Evolutionary conservation across 805 yeast species (phyloP).

Genomic region (Kodamaea sagamina): DNA sequence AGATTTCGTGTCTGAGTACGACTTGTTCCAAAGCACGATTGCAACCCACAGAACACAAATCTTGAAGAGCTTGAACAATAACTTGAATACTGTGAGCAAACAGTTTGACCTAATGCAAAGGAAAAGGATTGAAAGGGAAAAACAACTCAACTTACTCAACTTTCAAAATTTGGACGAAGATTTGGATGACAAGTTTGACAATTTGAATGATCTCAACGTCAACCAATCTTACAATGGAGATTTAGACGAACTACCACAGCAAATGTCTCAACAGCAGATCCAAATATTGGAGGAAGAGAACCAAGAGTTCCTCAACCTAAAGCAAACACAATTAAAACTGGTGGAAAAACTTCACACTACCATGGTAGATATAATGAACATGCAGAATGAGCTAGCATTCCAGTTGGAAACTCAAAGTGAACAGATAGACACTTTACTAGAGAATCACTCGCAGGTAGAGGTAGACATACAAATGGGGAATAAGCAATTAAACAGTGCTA

Average conservation of each 20-base stretch:
- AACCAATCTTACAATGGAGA: slow-evolving; percentile 7
- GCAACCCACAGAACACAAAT: slow-evolving; percentile 50
- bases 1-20: slow-evolving; percentile 36
- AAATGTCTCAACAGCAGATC: slow-evolving; percentile 54
- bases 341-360: slow-evolving; percentile 62
- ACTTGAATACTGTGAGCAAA: slow-evolving; percentile 44
- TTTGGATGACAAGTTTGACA: slow-evolving; percentile 4
- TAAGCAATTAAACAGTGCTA: slow-evolving; percentile 66
- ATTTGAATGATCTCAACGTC: slow-evolving; percentile 14
- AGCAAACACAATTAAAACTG: slow-evolving; percentile 60
- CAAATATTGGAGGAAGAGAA: slow-evolving; percentile 62
- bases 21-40: slow-evolving; percentile 39
- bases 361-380: slow-evolving; percentile 68
- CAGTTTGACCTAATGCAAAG: slow-evolving; percentile 51
- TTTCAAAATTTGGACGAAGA: slow-evolving; percentile 46
- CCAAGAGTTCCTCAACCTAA: slow-evolving; percentile 52
- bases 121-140: slow-evolving; percentile 46
- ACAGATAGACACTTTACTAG: slow-evolving; percentile 60
- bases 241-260: slow-evolving; percentile 9
- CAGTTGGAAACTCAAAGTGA: slow-evolving; percentile 75
- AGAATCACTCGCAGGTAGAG: slow-evolving; percentile 67
- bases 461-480: slow-evolving; percentile 72
- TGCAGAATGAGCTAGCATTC: slow-evolving; percentile 72
- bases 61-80: slow-evolving; percentile 48
- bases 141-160: slow-evolving; percentile 34